Evolutionary conservation across 2,329 filamentous ascomycete species (phyloP).

Genomic region (Ciborinia camelliae): DNA sequence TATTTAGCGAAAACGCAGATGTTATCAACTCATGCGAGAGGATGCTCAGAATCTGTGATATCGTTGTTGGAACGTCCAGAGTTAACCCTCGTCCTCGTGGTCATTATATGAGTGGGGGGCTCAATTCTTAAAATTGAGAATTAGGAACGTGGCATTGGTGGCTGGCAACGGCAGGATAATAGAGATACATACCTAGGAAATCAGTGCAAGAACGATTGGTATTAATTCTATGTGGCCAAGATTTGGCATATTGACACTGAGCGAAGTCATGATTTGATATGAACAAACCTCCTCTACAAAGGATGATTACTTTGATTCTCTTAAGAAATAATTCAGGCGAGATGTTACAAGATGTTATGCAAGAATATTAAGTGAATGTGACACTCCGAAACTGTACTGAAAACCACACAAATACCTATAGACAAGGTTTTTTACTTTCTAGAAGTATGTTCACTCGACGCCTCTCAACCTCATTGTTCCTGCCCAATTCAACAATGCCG

Average conservation of each 20-base stretch:
- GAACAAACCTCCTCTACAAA: not conserved
- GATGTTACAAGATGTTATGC: no score
- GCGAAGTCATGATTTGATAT: not conserved
- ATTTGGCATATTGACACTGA: not conserved
- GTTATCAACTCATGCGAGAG: not conserved
- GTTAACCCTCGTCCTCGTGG: not conserved
- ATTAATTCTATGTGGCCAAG: not conserved
- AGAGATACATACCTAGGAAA: not conserved
- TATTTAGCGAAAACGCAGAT: not conserved
- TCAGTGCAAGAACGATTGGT: no score
- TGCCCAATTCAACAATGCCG: not conserved
- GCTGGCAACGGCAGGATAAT: not conserved
- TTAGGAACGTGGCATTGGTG: not conserved
- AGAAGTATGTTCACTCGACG: not conserved
- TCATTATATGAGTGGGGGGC: not conserved
- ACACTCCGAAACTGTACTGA: not conserved
- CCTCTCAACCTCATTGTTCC: not conserved
- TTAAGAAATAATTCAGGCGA: no score
- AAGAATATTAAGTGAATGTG: not conserved
- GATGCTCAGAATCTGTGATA: not conserved
- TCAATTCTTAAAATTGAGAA: not conserved
- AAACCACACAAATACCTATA: no score
- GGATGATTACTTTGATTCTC: no score
- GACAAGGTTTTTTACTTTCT: not conserved
- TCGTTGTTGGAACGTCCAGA: not conserved